A percentile compares a stretch with the other conserved stretches of the same genome.
These are phyloP conservation scores for Parastagonospora nodorum DNA, from an alignment of 2,329 filamentous ascomycete genomes.

Conservation along the genomic window DNA sequence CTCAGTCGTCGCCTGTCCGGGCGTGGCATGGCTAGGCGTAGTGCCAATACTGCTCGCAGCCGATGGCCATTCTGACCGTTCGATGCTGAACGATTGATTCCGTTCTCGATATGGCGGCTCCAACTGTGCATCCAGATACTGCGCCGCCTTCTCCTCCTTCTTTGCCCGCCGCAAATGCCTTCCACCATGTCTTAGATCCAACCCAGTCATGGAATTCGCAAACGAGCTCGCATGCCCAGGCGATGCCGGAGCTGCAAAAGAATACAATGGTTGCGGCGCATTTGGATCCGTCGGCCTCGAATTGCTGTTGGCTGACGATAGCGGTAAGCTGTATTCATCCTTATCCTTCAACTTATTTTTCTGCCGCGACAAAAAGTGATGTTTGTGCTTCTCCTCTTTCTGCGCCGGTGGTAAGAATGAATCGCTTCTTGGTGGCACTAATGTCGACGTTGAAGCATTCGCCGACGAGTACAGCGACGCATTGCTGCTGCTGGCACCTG, in stretches of 20 bases:
- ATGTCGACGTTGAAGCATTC: conserved; percentile 79
- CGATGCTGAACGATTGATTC: conserved; percentile 46
- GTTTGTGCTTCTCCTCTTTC: conserved; percentile 74
- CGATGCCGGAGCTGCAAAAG: conserved; percentile 74
- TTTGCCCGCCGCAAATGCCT: conserved; percentile 77
- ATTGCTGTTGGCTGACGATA: conserved; percentile 78
- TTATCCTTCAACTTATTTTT: conserved; percentile 77
- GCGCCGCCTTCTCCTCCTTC: conserved; percentile 57
- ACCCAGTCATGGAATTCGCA: conserved; percentile 78
- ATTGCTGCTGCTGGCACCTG: conserved; percentile 56
- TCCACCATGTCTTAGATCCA: conserved; percentile 78
- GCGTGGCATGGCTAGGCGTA: conserved; percentile 26
- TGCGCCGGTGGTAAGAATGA: conserved; percentile 54
- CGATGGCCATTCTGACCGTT: conserved; percentile 46
- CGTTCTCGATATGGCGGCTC: conserved; percentile 42
- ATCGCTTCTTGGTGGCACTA: conserved; percentile 62
- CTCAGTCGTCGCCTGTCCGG: conserved; percentile 40
- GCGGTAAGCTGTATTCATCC: conserved; percentile 70
- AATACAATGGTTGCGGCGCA: conserved; percentile 77
- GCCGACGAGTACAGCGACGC: conserved; percentile 72
- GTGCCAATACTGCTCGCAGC: conserved; percentile 27
- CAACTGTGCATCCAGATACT: conserved; percentile 40
- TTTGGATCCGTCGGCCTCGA: conserved; percentile 76
- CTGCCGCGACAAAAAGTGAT: conserved; percentile 78
- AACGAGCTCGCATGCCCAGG: conserved; percentile 72